These are phyloP conservation scores for Cokeromyces recurvatus DNA, from an alignment of 371 early-diverging fungal genomes.

Conservation along the genomic window DNA sequence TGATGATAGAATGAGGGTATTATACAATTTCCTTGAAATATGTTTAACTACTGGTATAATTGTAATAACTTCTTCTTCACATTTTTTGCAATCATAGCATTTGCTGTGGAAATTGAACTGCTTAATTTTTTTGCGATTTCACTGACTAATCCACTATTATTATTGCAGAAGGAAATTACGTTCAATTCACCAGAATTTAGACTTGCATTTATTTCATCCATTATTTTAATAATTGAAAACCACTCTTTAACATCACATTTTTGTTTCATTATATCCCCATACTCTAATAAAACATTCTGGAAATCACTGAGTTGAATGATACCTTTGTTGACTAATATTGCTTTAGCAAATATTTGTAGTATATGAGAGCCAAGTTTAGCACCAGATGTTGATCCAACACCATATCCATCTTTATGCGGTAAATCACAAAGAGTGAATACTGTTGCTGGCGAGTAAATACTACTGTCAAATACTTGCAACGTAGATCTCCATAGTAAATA, in stretches of 20 bases:
- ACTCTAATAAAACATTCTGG: conserved; percentile 9
- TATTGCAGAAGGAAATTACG: conserved; percentile 5
- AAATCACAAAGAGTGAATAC: conserved; percentile 10
- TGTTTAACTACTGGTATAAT: conserved; percentile 5
- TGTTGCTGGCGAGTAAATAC: conserved; percentile 8
- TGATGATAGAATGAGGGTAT: conserved; percentile 7
- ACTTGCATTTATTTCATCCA: conserved; percentile 8
- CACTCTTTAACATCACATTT: conserved; percentile 11
- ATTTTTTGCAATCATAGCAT: conserved; percentile 15
- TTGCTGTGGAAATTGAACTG: conserved; percentile 12
- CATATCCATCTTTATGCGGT: conserved; percentile 9
- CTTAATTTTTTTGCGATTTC: conserved; percentile 10
- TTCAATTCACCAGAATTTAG: conserved; percentile 6
- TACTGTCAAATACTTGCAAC: conserved; percentile 14
- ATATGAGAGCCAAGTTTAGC: conserved; percentile 7
- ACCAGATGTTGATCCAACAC: conserved; percentile 4
- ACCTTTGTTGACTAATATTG: conserved; percentile 11
- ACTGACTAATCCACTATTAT: conserved; percentile 10
- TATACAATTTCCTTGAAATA: conserved; percentile 9
- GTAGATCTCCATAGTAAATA: conserved; percentile 16
- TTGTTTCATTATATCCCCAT: conserved; percentile 11
- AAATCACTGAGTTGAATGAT: conserved; percentile 8
- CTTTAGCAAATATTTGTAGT: conserved; percentile 7
- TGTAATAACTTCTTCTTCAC: conserved; percentile 7
- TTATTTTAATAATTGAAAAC: conserved; percentile 6